Percentiles rank a stretch among this genome's conserved stretches.
Conservation (phyloP, 306 rosid genomes). For the Mimosa pudica region DNA sequence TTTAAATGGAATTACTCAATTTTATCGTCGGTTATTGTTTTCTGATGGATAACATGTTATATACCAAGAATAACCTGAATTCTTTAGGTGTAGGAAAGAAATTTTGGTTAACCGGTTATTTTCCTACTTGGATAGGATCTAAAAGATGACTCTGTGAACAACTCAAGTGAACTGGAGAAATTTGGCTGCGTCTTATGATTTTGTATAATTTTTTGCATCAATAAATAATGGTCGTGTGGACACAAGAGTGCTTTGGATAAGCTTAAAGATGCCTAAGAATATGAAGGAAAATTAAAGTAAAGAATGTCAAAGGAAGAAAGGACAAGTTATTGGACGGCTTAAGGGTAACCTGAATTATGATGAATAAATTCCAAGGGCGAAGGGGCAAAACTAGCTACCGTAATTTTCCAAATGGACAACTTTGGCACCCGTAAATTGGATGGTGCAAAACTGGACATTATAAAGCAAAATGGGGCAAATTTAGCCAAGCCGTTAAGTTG, state of each 20-base stretch:
- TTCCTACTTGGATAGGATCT: neutral
- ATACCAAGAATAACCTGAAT: neutral
- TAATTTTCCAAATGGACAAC: too few species aligned
- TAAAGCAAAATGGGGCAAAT: too few species aligned
- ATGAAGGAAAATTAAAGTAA: neutral
- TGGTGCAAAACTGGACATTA: too few species aligned
- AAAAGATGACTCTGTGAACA: neutral
- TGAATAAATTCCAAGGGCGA: neutral
- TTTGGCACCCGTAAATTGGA: too few species aligned
- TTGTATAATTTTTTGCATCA: neutral
- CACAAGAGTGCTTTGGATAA: neutral
- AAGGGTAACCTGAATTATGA: neutral
- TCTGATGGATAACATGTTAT: neutral
- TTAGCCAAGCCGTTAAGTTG: too few species aligned
- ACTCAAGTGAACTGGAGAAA: neutral
- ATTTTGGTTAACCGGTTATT: neutral
- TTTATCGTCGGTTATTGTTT: neutral
- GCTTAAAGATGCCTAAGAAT: neutral
- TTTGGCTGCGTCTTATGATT: neutral
- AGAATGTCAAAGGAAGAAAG: neutral
- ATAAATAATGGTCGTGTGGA: neutral
- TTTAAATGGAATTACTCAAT: neutral
- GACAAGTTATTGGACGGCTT: neutral
- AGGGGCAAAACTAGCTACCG: too few species aligned
- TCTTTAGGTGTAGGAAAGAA: neutral